These are phyloP conservation scores for Podospora australis DNA, from an alignment of 495 filamentous ascomycete genomes.

Conservation along the genomic window DNA sequence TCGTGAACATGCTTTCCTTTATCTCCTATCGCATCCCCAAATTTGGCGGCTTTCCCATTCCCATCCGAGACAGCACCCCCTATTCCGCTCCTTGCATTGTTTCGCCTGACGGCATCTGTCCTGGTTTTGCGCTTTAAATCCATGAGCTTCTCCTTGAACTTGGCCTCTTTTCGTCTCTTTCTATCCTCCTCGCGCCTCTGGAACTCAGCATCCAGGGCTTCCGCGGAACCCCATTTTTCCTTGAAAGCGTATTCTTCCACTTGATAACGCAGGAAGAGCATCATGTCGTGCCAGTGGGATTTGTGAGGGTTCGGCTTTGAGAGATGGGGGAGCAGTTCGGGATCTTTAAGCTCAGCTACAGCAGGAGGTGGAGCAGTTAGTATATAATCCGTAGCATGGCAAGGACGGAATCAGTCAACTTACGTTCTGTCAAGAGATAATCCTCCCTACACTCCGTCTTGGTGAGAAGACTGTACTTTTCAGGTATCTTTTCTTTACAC, in stretches of 20 bases:
- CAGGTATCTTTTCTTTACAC: conserved; percentile 83
- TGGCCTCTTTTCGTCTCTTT: conserved; percentile 82
- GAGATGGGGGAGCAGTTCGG: conserved; percentile 78
- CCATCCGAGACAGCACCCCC: conserved; percentile 7
- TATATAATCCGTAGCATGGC: background rate
- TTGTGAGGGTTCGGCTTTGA: conserved; percentile 92
- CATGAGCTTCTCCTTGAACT: conserved; percentile 80
- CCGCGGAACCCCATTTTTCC: conserved; percentile 75
- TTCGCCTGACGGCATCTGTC: conserved; percentile 77
- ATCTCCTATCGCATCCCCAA: conserved; percentile 66
- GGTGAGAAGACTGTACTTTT: conserved; percentile 88
- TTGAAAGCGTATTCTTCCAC: conserved; percentile 88
- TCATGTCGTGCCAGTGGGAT: conserved; percentile 95
- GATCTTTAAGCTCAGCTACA: conserved; percentile 74
- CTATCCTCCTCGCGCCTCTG: conserved; percentile 71
- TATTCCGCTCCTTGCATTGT: conserved; percentile 37
- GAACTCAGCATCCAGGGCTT: conserved; percentile 85
- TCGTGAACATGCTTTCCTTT: conserved; percentile 79
- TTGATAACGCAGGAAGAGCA: conserved; percentile 89
- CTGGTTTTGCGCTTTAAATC: conserved; percentile 91
- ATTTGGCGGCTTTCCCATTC: conserved; percentile 51
- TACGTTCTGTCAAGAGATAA: conserved; percentile 89
- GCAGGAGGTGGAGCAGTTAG: conserved; percentile 10
- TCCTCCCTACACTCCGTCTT: conserved; percentile 96
- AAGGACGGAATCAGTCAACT: conserved; percentile 24